Percentiles rank a stretch among this genome's conserved stretches.
These are phyloP conservation scores for Mucor lusitanicus DNA, from an alignment of 371 early-diverging fungal genomes.

Conservation along the genomic window DNA sequence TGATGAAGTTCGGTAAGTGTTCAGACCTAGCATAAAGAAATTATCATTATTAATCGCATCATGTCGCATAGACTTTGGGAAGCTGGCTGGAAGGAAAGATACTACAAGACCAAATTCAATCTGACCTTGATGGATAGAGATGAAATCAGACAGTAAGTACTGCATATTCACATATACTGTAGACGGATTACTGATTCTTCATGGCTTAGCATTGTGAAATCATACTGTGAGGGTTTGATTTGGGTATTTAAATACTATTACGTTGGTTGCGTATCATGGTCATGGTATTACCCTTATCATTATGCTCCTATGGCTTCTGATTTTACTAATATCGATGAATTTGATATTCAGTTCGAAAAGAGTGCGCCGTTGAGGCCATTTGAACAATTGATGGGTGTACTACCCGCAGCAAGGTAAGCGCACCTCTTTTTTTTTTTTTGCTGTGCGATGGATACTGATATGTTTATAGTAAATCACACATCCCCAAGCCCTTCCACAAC, in stretches of 20 bases:
- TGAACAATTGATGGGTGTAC: conserved; percentile 98
- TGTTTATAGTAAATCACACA: conserved; percentile 65
- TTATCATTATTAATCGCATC: conserved; percentile 5
- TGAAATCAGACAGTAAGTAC: conserved; percentile 57
- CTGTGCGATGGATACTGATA: not conserved
- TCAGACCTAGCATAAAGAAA: not conserved
- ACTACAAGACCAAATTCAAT: conserved; percentile 86
- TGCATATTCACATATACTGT: not conserved
- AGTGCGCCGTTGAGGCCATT: conserved; percentile 91
- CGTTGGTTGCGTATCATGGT: conserved; percentile 94
- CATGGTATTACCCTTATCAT: conserved; percentile 98
- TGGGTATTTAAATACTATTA: conserved; percentile 99
- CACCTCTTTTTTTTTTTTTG: no score
- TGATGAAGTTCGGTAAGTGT: conserved; percentile 61
- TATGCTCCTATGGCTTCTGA: conserved; percentile 97
- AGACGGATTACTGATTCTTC: not conserved
- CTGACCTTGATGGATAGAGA: conserved; percentile 67
- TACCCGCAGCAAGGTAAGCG: conserved; percentile 81
- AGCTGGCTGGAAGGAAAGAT: conserved; percentile 88
- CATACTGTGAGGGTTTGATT: conserved; percentile 96
- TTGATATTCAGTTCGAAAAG: conserved; percentile 77
- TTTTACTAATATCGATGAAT: conserved; percentile 76
- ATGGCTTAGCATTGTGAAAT: conserved; percentile 68
- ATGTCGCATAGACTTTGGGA: conserved; percentile 68
- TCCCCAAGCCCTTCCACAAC: conserved; percentile 78